Evolutionary conservation across 1,284 basidiomycete species (phyloP).

Genomic region (Abortiporus biennis): DNA sequence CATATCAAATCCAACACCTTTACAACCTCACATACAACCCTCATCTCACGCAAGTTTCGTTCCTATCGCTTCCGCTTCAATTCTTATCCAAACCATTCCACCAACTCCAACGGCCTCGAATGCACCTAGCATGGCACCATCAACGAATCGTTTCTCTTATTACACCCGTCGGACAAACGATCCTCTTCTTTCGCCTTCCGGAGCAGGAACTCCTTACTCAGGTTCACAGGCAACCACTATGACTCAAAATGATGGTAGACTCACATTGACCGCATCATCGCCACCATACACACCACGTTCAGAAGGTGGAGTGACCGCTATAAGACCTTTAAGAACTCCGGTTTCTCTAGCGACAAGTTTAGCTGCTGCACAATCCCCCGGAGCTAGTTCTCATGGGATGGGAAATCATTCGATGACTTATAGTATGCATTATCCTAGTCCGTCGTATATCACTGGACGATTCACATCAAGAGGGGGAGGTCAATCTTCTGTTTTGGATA

Average conservation of each 20-base stretch:
- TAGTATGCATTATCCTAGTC: slow-evolving; percentile 7
- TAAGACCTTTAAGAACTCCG: slow-evolving; percentile 3
- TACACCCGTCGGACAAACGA: neutral
- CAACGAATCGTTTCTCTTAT: too few relatives aligned
- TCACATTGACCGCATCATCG: slow-evolving; percentile 5
- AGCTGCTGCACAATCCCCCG: slow-evolving; percentile 3
- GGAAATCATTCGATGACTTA: slow-evolving; percentile 5
- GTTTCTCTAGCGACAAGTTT: neutral
- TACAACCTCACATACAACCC: too few relatives aligned
- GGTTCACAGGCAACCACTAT: neutral
- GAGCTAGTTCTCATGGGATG: slow-evolving; percentile 5
- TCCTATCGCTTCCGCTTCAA: too few relatives aligned
- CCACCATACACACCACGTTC: slow-evolving; percentile 1
- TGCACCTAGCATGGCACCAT: too few relatives aligned
- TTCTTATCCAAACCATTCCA: slow-evolving; percentile 6
- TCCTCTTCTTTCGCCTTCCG: too few relatives aligned
- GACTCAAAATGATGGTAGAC: neutral
- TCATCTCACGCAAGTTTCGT: neutral
- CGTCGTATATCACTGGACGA: too few relatives aligned
- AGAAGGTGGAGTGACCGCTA: slow-evolving; percentile 4
- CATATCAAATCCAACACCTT: too few relatives aligned
- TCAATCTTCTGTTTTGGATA: too few relatives aligned
- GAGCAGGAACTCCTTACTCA: too few relatives aligned
- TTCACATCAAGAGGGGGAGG: too few relatives aligned
- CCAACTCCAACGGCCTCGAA: slow-evolving; percentile 6